Evolutionary conservation across 2,329 filamentous ascomycete species (phyloP), one percentile per base, ranked within the genome.

Genomic region (Raffaelea arxii): DNA sequence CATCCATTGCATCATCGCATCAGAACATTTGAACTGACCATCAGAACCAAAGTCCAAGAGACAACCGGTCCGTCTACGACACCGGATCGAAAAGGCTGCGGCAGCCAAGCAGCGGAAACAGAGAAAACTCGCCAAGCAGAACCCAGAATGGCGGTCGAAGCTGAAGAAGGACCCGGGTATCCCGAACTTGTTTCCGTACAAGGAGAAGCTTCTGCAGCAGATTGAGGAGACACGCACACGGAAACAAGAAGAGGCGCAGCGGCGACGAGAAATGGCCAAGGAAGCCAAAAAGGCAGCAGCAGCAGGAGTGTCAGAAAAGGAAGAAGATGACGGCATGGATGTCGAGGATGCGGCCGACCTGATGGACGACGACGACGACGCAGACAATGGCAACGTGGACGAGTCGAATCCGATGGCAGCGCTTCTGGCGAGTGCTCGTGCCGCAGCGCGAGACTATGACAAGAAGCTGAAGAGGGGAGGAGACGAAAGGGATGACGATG

Each of bases 121-220:
- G 51, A 84, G 82, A 61, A 97, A 95, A 74, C 74, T 81, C 47
- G 88, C 85, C 47, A 97, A 95, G 72, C 89, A 94, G 79, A 95
- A 96, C 65, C 91, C 92, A 27, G 81, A 95, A 86, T 97, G 92
- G 89, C 81, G 86, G 56, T 90, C 88, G 49, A 86, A 89, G 65
- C 64, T 95, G 56, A 97, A 96, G 78, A 98, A 97, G 71, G 92
- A 98, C 59, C 92, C 91, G 22, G 92, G 92, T 42, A 96, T 98
- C 52, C 92, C 92, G 36, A 98, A 97, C 62, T 70, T 96, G 30
- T 98, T 96, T 69, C 92, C 92, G 1, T 96, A 92, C 75, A 98
- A 98, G 71, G 90, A 96, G 65, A 90, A 85, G 72, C 78, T 98
- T 24, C 77, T 98, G 27, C 81, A 90, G 49, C 89, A 98, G 66